Evolutionary conservation across 306 rosid species (phyloP).

Genomic region (Elaeagnus macrophylla): DNA sequence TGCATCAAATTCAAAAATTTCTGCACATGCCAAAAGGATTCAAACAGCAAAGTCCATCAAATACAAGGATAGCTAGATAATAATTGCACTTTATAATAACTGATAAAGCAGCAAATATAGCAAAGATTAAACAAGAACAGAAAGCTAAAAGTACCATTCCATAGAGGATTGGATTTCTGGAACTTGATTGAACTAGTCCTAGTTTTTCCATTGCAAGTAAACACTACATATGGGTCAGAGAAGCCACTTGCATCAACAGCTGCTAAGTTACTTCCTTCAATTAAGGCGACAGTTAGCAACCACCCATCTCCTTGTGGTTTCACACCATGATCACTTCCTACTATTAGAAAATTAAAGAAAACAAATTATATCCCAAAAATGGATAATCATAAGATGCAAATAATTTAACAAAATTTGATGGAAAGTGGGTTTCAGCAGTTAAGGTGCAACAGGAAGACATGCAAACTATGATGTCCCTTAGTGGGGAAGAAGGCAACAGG

Average conservation of each 20-base stretch:
- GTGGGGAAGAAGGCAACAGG: constrained; percentile 1
- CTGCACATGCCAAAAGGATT: constrained; percentile 31
- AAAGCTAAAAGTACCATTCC: constrained; percentile 65
- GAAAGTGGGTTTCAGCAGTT: constrained; percentile 7
- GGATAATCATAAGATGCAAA: constrained; percentile 14
- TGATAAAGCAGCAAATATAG: background rate
- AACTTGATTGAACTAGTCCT: constrained; percentile 93
- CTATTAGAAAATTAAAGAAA: constrained; percentile 5
- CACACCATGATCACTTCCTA: constrained; percentile 91
- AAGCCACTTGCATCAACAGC: constrained; percentile 53
- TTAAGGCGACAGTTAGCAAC: constrained; percentile 87
- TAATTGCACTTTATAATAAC: constrained; percentile 10
- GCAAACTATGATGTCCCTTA: constrained; percentile 1
- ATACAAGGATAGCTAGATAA: constrained; percentile 4
- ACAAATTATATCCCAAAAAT: constrained; percentile 1
- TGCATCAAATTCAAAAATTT: constrained; percentile 96
- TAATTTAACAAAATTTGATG: background rate
- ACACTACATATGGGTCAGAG: constrained; percentile 81
- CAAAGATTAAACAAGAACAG: constrained; percentile 9
- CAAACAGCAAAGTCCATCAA: constrained; percentile 17
- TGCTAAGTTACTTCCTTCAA: constrained; percentile 78
- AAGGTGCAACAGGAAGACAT: background rate
- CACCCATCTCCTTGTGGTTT: constrained; percentile 98
- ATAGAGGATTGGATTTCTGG: constrained; percentile 63
- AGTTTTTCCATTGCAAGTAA: constrained; percentile 86